Conservation (phyloP, 495 filamentous ascomycete genomes). For the Xanthoparmelia taractica region DNA sequence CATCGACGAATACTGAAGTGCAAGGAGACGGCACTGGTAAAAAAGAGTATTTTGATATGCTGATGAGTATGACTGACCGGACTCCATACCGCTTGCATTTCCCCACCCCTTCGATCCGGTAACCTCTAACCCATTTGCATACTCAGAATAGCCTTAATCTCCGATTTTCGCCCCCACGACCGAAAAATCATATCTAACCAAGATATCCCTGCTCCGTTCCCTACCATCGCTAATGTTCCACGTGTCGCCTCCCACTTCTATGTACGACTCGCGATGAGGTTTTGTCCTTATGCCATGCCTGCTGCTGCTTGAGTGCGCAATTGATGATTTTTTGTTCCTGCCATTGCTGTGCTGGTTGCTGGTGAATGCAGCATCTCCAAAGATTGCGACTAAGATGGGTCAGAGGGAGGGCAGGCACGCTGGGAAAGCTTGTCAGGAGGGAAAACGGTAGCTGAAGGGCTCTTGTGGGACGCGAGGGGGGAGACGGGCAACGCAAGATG, state of each 20-base stretch:
- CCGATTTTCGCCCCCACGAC: background rate
- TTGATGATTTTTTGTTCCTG: background rate
- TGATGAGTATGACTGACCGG: no score
- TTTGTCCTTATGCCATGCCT: background rate
- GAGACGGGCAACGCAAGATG: background rate
- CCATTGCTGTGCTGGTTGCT: background rate
- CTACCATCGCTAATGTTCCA: background rate
- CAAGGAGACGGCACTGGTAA: no score
- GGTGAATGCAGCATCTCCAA: conserved; percentile 1
- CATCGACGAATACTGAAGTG: no score
- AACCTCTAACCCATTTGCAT: no score
- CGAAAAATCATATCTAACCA: conserved; percentile 3
- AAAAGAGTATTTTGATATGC: no score
- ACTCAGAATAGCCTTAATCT: no score
- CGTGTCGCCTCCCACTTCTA: background rate
- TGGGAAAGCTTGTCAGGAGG: background rate
- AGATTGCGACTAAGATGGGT: conserved; percentile 3
- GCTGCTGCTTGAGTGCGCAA: background rate
- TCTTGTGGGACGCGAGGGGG: background rate
- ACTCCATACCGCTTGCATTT: no score
- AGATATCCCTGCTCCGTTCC: background rate
- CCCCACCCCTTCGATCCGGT: no score
- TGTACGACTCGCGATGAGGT: background rate
- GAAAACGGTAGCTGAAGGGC: background rate
- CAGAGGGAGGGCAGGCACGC: conserved; percentile 12